These are phyloP conservation scores for Croton laevigatus DNA, from an alignment of 441 rosid genomes.

Conservation along the genomic window DNA sequence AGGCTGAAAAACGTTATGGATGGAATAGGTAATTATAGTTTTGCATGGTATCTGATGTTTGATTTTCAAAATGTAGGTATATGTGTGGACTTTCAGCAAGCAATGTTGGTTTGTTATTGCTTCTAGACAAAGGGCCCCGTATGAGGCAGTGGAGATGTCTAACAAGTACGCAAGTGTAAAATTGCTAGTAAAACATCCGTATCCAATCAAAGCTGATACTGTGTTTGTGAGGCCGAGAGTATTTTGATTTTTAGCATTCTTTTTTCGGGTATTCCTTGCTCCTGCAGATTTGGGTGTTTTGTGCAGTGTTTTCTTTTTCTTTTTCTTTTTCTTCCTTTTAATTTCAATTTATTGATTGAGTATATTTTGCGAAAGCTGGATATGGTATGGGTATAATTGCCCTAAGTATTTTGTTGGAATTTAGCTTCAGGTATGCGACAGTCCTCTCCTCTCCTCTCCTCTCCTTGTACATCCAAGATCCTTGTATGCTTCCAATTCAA, in stretches of 20 bases:
- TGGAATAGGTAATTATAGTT: not conserved
- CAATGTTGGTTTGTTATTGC: slow-evolving; percentile 71
- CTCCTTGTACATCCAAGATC: slow-evolving; percentile 37
- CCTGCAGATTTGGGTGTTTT: slow-evolving; percentile 33
- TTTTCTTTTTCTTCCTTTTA: slow-evolving; percentile 3
- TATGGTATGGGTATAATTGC: slow-evolving; percentile 26
- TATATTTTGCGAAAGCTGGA: slow-evolving; percentile 26
- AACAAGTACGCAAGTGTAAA: slow-evolving; percentile 66
- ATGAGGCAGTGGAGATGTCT: slow-evolving; percentile 83
- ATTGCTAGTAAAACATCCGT: slow-evolving; percentile 16
- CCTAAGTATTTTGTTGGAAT: slow-evolving; percentile 32
- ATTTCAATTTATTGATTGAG: slow-evolving; percentile 29
- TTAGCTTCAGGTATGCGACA: slow-evolving; percentile 26
- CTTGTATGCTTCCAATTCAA: slow-evolving; percentile 32
- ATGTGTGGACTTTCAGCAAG: slow-evolving; percentile 52
- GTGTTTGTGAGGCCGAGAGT: slow-evolving; percentile 28
- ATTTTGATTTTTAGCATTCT: slow-evolving; percentile 28
- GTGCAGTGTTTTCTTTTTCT: slow-evolving; percentile 35
- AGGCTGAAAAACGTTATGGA: not conserved
- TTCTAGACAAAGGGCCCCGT: slow-evolving; percentile 68
- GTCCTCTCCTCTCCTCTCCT: slow-evolving; percentile 4
- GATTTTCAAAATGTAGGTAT: slow-evolving; percentile 46
- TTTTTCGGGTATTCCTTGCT: slow-evolving; percentile 26
- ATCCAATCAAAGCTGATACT: slow-evolving; percentile 25
- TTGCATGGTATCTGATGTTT: slow-evolving; percentile 1